Percentiles rank a stretch among this genome's conserved stretches.
phyloP scores from a whole-genome alignment of 2,329 filamentous ascomycete species.

The Diaporthe eres region DNA sequence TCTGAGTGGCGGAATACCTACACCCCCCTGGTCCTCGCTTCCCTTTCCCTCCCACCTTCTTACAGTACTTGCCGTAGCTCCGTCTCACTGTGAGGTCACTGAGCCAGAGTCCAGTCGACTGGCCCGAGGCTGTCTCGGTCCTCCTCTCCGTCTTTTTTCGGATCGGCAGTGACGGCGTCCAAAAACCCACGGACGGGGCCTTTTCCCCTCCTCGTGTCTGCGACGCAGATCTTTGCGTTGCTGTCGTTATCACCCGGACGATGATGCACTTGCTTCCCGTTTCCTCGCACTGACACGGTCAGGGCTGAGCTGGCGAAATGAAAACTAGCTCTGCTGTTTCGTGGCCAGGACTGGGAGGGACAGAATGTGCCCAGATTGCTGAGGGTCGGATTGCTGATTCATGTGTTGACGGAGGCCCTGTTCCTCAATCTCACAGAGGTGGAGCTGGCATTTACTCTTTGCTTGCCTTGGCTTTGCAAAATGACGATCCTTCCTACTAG shows the following conservation, averaged over 20 bases:
- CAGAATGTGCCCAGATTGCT: constrained; percentile 16
- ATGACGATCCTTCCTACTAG: constrained; percentile 14
- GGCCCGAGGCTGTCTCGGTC: constrained; percentile 28
- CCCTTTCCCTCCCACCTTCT: not conserved
- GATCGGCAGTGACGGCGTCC: constrained; percentile 18
- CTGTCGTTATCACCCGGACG: not conserved
- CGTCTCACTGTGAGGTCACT: constrained; percentile 28
- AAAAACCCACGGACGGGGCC: constrained; percentile 23
- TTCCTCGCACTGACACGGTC: not conserved
- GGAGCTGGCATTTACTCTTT: constrained; percentile 11
- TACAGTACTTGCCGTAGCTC: constrained; percentile 22
- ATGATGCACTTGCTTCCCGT: constrained; percentile 1
- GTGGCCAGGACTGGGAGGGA: not conserved
- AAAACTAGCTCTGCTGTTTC: not conserved
- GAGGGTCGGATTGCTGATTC: constrained; percentile 32
- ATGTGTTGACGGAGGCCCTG: constrained; percentile 17
- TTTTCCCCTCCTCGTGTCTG: constrained; percentile 24
- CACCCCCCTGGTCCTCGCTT: constrained; percentile 15
- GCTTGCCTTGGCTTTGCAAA: not conserved
- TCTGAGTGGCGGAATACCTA: constrained; percentile 16
- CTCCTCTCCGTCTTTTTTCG: constrained; percentile 2
- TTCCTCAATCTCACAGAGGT: constrained; percentile 31
- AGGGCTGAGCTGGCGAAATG: not conserved
- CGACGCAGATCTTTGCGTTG: not conserved
- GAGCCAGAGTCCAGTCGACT: constrained; percentile 11